Percentiles rank a stretch among this genome's conserved stretches.
These are phyloP conservation scores for Pseudocercospora pini-densiflorae DNA, from an alignment of 2,329 filamentous ascomycete genomes.

Conservation along the genomic window DNA sequence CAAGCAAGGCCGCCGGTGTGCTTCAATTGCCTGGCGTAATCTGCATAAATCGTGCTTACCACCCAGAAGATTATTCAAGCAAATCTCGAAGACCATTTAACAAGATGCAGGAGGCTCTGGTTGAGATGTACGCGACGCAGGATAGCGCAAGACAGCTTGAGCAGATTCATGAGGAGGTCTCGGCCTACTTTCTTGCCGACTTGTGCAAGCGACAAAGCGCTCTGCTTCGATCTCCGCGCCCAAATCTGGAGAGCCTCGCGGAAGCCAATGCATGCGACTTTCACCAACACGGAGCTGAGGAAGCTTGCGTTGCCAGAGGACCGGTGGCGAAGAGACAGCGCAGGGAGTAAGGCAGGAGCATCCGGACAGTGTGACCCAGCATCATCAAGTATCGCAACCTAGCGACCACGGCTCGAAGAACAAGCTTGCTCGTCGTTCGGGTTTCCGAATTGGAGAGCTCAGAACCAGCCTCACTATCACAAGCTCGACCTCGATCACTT, in stretches of 20 bases:
- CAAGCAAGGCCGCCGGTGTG: neutral
- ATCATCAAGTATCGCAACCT: too few relatives aligned
- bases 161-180: neutral
- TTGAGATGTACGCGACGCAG: neutral
- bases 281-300: neutral
- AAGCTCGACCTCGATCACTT: too few relatives aligned
- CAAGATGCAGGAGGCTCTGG: neutral
- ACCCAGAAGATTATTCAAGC: neutral
- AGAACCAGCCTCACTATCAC: too few relatives aligned
- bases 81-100: neutral
- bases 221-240: neutral
- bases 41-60: neutral
- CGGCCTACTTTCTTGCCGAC: neutral
- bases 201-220: neutral
- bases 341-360: neutral
- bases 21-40: neutral
- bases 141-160: neutral
- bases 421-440: too few relatives aligned
- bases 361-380: neutral
- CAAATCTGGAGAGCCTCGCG: neutral
- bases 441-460: too few relatives aligned
- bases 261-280: neutral
- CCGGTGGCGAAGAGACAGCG: neutral
- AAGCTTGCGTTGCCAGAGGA: neutral
- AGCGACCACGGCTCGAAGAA: too few relatives aligned